A percentile compares a stretch with the other conserved stretches of the same genome.
Evolutionary conservation across 2,329 filamentous ascomycete species (phyloP).

Genomic region (Cordyceps cateniannulata): DNA sequence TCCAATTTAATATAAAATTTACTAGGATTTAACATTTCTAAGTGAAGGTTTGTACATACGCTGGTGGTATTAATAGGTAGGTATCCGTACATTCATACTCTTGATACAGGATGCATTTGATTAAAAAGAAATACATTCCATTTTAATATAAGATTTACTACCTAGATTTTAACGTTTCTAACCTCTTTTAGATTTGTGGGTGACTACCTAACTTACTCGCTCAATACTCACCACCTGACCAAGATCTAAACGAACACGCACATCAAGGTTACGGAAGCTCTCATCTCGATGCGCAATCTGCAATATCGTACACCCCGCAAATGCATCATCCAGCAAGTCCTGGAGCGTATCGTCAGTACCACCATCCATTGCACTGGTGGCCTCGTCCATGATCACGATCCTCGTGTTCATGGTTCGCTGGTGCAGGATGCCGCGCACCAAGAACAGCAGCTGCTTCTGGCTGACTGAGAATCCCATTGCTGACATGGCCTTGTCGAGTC

Average conservation of each 20-base stretch:
- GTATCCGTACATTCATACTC: no score
- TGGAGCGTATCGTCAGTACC: background rate
- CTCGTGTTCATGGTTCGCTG: background rate
- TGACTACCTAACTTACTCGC: no score
- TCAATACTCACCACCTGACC: background rate
- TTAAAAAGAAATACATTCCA: no score
- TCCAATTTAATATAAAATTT: no score
- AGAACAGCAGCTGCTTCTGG: background rate
- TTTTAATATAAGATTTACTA: no score
- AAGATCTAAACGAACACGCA: background rate
- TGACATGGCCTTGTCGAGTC: background rate
- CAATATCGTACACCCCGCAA: background rate
- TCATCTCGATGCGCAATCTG: background rate
- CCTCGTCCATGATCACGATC: constrained; percentile 5
- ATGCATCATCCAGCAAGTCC: background rate
- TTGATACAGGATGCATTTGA: no score
- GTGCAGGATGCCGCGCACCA: constrained; percentile 1
- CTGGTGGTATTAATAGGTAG: no score
- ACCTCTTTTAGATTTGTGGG: no score
- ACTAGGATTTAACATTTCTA: no score
- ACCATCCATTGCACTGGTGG: background rate
- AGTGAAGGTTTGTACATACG: no score
- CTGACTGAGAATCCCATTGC: background rate
- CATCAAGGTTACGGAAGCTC: background rate
- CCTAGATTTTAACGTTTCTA: no score